Base-by-base conservation (phyloP, 306 rosid species). In the Cucurbita argyrosperma region DNA sequence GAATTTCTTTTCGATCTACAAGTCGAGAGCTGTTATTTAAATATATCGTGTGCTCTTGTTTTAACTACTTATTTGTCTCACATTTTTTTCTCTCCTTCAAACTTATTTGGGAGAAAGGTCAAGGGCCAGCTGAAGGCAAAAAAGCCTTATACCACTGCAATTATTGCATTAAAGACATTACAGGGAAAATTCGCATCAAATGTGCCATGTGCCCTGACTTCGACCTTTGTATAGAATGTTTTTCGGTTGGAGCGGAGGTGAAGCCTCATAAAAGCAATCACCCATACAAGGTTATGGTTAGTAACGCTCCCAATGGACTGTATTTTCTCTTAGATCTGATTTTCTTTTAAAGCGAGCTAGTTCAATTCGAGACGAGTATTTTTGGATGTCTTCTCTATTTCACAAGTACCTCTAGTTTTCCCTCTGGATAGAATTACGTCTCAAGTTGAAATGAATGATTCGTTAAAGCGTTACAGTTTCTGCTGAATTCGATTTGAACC, bases 201-300 rank as follows among this genome's bases (percentile, higher is more conserved):
- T 95, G 99, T 83, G 87, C 80, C 51, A 39, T 77, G 77, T 95
- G 99, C 88, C 96, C 99, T 4, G 99, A 95, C 86, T 95, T 95
- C 75, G 99, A 95, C 78, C 86, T 95, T 49, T 95, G 99, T 74
- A 80, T 95, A 79, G 99, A 95, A 80, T 95, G 99, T 70, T 89
- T 91, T 77, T 91, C 96, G 74, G 96, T 95, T 79, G 99, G 99
- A 80, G 99, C 96, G 54, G 99, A 95, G 87, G 72, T 91, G 85
- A 82, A 85, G 74, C 90, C 96, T 47, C 99, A 95, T 77, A 95
- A 89, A 85, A 89, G 91, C 87, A 82, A 85, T 79, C 99, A 95
- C 72, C 78, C 91, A 61, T 95, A 95, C 83, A 82, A 95, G 84
- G 99, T 95, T 74, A 88, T 95, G 99, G 97, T 91, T 23, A 85